Percentiles rank a stretch among this genome's conserved stretches.
These are phyloP conservation scores for Boechera retrofracta DNA, from an alignment of 345 rosid genomes.

Conservation along the genomic window DNA sequence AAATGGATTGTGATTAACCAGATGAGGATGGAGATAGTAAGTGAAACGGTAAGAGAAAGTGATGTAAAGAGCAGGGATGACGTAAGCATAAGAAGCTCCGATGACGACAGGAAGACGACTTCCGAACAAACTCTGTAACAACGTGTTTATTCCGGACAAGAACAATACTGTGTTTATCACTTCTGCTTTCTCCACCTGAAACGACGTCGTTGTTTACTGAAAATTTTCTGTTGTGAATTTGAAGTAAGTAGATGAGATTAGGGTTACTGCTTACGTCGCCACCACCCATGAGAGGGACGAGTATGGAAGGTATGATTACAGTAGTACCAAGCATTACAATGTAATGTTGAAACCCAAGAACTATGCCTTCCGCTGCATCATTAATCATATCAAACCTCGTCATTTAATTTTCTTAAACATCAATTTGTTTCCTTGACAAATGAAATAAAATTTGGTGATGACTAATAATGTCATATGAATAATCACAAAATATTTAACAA, in stretches of 20 bases:
- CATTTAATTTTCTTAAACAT: background rate
- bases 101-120: conserved; percentile 84
- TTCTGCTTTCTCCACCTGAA: conserved; percentile 81
- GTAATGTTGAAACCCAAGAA: conserved; percentile 90
- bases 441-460: background rate
- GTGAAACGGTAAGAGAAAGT: conserved; percentile 55
- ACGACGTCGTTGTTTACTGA: background rate
- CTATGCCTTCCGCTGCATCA: conserved; percentile 71
- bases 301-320: conserved; percentile 68
- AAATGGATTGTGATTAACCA: conserved; percentile 49
- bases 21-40: conserved; percentile 52
- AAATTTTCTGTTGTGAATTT: background rate
- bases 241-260: background rate
- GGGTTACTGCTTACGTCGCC: conserved; percentile 61
- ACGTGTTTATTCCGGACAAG: conserved; percentile 81
- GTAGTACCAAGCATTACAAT: conserved; percentile 88
- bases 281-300: conserved; percentile 88
- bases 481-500: too few species aligned
- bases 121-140: conserved; percentile 74
- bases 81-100: conserved; percentile 74
- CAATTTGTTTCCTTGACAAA: background rate
- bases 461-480: background rate
- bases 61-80: conserved; percentile 73
- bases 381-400: background rate
- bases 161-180: conserved; percentile 75